Percentiles rank a stretch among this genome's conserved stretches.
Evolutionary conservation across 2,329 filamentous ascomycete species (phyloP).

Genomic region (Ascochyta pisi): DNA sequence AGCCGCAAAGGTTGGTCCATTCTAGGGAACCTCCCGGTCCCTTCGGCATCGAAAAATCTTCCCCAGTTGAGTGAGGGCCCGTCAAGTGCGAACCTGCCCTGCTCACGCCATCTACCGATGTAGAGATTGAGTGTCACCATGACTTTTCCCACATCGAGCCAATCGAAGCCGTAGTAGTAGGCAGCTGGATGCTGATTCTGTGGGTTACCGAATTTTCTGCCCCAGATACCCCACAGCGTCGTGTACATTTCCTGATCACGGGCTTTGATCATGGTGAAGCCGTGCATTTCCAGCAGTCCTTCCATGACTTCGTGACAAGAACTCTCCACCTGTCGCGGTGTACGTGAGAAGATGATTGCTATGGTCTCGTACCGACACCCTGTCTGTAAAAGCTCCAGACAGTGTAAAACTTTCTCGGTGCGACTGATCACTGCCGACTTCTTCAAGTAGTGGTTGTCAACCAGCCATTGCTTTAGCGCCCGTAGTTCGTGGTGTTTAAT

Average conservation of each 20-base stretch:
- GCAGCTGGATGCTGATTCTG: slow-evolving; percentile 11
- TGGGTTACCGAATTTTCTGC: slow-evolving; percentile 16
- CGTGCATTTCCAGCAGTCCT: slow-evolving; percentile 34
- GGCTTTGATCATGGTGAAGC: slow-evolving; percentile 23
- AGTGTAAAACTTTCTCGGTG: slow-evolving; percentile 38
- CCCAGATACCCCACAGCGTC: slow-evolving; percentile 30
- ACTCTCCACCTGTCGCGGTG: slow-evolving; percentile 30
- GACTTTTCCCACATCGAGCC: slow-evolving; percentile 29
- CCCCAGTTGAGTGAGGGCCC: slow-evolving; percentile 36
- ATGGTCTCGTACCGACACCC: slow-evolving; percentile 36
- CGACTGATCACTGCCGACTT: slow-evolving; percentile 28
- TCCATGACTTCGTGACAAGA: slow-evolving; percentile 37
- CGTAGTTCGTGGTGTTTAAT: slow-evolving; percentile 39
- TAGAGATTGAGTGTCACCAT: slow-evolving; percentile 39
- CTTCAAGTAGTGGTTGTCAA: slow-evolving; percentile 18
- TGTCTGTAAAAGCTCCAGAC: slow-evolving; percentile 35
- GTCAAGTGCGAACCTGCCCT: slow-evolving; percentile 31
- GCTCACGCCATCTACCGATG: slow-evolving; percentile 39
- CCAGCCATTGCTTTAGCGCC: slow-evolving; percentile 30
- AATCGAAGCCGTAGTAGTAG: slow-evolving; percentile 33
- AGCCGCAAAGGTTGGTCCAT: slow-evolving; percentile 14
- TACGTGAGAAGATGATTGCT: slow-evolving; percentile 39
- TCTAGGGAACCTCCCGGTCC: slow-evolving; percentile 9
- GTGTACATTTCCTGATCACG: slow-evolving; percentile 21
- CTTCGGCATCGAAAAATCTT: slow-evolving; percentile 21